Base-by-base conservation (phyloP, 1,139 yeast species). In the Debaryomyces fabryi region DNA sequence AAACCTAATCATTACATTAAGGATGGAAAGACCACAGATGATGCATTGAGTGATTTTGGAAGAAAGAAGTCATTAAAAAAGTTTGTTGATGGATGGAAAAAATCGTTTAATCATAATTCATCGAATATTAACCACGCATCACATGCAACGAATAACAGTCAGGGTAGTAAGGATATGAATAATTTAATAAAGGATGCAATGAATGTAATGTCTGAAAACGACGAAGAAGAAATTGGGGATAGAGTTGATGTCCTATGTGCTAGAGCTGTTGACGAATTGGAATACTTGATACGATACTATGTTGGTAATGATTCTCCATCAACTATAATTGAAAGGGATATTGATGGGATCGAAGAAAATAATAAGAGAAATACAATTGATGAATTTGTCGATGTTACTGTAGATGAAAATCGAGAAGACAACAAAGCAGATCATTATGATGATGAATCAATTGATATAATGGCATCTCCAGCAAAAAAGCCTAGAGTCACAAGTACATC, bases 241-340 rank as follows among this genome's bases (percentile, higher is more conserved):
- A 77, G 85, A 54, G 78, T 86, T 47, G 97, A 90, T 66, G 72
- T 88, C 12, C 69, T 90, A 49, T 85, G 95, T 62, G 93, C 95
- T 2, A 72, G 95, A 55, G 86, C 89, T 1, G 78, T 88, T 37
- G 89, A 86, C 56, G 96, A 90, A 62, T 79, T 88, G 52, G 81
- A 80, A 53, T 74, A 60, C 49, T 65, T 76, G 46, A 71, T 76
- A 27, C 51, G 77, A 20, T 70, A 63, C 53, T 75, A 71, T 51
- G 59, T 71, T 23, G 58, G 59, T 30, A 58, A 57, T 47, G 70
- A 65, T 20, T 48, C 59, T 1, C 39, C 58, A 2, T 52, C 59
- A 9, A 59, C 66, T 3, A 63, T 65, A 10, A 53, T 59, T 15
- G 73, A 69, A 47, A 27, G 41, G 21, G 43, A 38, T 13, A 24